These are phyloP conservation scores for Theileria luwenshuni DNA, from an alignment of 169 alveolate species.

Conservation along the genomic window DNA sequence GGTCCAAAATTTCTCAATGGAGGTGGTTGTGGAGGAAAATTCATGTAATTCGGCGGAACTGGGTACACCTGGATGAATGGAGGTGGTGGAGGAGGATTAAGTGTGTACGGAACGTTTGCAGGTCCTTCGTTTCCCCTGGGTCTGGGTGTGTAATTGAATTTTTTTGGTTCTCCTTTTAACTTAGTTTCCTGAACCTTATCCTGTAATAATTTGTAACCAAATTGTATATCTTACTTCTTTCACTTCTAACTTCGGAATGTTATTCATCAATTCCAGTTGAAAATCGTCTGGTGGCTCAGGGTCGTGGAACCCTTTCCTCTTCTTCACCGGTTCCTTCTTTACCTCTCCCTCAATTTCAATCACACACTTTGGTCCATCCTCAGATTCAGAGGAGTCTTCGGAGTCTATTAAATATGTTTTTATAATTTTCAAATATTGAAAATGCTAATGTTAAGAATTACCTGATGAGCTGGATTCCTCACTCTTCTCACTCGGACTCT, in stretches of 20 bases:
- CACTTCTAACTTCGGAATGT: constrained; percentile 34
- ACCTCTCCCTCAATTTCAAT: constrained; percentile 51
- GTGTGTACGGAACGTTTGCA: constrained; percentile 10
- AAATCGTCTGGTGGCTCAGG: constrained; percentile 44
- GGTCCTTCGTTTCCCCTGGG: not conserved
- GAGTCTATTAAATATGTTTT: constrained; percentile 18
- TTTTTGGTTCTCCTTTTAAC: not conserved
- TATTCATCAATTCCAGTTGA: constrained; percentile 39
- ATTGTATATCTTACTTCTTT: not conserved
- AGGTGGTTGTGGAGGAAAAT: constrained; percentile 18
- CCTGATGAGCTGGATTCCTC: not conserved
- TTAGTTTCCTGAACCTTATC: not conserved
- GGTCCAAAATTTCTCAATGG: constrained; percentile 22
- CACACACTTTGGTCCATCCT: constrained; percentile 53
- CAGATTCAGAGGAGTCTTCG: constrained; percentile 42
- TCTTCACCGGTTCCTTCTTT: not conserved
- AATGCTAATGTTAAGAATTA: not conserved
- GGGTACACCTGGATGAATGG: not conserved
- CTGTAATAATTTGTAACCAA: no score
- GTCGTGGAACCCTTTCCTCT: constrained; percentile 18
- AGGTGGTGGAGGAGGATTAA: constrained; percentile 6
- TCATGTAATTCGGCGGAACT: not conserved
- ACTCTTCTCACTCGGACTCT: not conserved
- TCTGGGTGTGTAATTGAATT: constrained; percentile 11
- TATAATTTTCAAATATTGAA: not conserved